phyloP scores from a whole-genome alignment of 1,139 yeast genomes.

The Geotrichum phurueaensis region DNA sequence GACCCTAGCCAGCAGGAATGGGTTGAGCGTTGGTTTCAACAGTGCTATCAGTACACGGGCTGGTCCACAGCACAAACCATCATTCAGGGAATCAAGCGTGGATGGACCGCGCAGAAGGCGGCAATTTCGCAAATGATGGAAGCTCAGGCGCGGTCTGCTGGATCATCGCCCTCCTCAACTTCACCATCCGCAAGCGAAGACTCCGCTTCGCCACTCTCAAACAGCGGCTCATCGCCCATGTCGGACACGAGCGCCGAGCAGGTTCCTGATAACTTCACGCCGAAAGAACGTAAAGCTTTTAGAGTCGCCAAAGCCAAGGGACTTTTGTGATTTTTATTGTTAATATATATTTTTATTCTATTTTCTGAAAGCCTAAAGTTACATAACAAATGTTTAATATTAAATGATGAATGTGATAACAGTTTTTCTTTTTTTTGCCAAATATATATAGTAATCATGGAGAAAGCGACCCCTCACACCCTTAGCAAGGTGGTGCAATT shows the following conservation, averaged over 20 bases:
- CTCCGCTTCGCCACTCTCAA: not conserved
- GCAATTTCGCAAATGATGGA: not conserved
- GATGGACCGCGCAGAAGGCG: slow-evolving; percentile 5
- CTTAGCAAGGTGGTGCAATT: no score
- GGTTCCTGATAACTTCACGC: not conserved
- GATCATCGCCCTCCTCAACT: not conserved
- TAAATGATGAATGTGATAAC: no score
- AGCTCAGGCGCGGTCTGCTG: not conserved
- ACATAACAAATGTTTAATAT: no score
- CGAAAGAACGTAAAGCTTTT: not conserved
- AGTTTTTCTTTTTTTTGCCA: no score
- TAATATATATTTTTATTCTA: no score
- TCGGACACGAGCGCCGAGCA: not conserved
- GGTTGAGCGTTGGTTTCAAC: slow-evolving; percentile 5
- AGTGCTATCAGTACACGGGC: slow-evolving; percentile 8
- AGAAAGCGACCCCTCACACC: no score
- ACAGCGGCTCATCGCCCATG: not conserved
- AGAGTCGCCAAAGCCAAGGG: not conserved
- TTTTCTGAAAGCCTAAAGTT: no score
- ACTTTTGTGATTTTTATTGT: no score
- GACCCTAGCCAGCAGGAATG: slow-evolving; percentile 9
- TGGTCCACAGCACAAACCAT: slow-evolving; percentile 8
- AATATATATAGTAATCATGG: no score
- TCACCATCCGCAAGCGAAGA: not conserved
- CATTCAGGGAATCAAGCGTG: not conserved